A percentile compares a stretch with the other conserved stretches of the same genome.
These are phyloP conservation scores for Astrephomene gubernaculifera DNA, from an alignment of 139 green algal species.

Conservation along the genomic window DNA sequence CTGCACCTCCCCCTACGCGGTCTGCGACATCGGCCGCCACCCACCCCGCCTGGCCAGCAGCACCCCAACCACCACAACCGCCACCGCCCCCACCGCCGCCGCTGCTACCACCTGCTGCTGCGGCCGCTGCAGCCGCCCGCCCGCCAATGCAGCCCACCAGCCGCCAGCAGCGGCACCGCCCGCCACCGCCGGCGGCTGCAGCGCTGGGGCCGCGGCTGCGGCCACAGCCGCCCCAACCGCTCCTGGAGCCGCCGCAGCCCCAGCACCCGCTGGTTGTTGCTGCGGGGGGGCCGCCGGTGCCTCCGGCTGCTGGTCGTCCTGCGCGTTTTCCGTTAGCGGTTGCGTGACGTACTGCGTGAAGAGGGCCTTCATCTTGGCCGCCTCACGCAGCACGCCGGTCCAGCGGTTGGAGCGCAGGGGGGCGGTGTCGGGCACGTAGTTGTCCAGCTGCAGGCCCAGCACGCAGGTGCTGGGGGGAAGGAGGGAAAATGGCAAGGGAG, in stretches of 20 bases:
- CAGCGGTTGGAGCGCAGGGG: neutral
- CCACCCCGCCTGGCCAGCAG: neutral
- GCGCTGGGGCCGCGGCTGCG: neutral
- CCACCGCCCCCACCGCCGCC: neutral
- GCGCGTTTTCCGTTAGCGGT: conserved; percentile 6
- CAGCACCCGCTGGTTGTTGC: neutral
- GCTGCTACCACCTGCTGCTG: neutral
- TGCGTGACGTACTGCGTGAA: conserved; percentile 15
- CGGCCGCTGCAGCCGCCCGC: neutral
- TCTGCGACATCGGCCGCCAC: neutral
- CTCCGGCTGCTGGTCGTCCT: conserved; percentile 25
- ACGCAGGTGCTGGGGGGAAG: neutral
- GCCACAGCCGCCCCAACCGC: too few relatives aligned
- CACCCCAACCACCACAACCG: neutral
- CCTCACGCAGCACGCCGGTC: neutral
- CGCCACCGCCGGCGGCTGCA: neutral
- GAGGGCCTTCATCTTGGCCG: conserved; percentile 1
- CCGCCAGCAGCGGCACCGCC: neutral
- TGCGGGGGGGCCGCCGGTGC: too few relatives aligned
- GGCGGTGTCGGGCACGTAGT: conserved; percentile 29
- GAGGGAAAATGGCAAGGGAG: neutral
- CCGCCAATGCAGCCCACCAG: neutral
- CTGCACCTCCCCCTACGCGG: neutral
- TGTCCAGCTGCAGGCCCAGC: conserved; percentile 14
- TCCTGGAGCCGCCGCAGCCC: too few relatives aligned